phyloP scores from a whole-genome alignment of 1,139 yeast genomes.

The Hyphopichia buzzinii region DNA sequence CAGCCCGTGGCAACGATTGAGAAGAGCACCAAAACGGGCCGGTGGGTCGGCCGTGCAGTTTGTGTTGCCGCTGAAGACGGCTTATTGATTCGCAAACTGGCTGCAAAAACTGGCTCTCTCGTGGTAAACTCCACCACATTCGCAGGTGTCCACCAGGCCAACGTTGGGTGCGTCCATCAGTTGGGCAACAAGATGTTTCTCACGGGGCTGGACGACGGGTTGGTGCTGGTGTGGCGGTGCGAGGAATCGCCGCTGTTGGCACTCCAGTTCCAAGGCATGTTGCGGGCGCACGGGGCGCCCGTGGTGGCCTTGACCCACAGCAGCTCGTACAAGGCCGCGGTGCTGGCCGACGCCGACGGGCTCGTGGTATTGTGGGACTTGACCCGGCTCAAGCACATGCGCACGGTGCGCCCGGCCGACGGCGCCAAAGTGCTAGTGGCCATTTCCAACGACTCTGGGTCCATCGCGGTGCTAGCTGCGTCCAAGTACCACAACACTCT shows the following conservation, averaged over 20 bases:
- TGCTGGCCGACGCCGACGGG: slow-evolving; percentile 53
- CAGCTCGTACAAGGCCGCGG: slow-evolving; percentile 49
- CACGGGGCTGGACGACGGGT: slow-evolving; percentile 57
- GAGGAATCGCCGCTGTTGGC: slow-evolving; percentile 20
- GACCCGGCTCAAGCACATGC: slow-evolving; percentile 46
- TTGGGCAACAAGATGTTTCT: slow-evolving; percentile 40
- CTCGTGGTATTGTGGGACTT: slow-evolving; percentile 59
- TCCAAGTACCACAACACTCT: slow-evolving; percentile 19
- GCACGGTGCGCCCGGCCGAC: slow-evolving; percentile 31
- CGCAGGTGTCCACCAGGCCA: slow-evolving; percentile 38
- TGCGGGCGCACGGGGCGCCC: slow-evolving; percentile 53
- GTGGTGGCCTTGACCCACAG: slow-evolving; percentile 45
- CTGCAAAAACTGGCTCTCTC: slow-evolving; percentile 33
- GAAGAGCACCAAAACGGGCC: slow-evolving; percentile 19
- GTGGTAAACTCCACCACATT: slow-evolving; percentile 41
- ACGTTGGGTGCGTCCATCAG: slow-evolving; percentile 35
- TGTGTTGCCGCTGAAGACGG: slow-evolving; percentile 40
- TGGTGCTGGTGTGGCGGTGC: slow-evolving; percentile 55
- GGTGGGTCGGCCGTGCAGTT: slow-evolving; percentile 48
- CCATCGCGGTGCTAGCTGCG: slow-evolving; percentile 38
- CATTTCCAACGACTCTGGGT: slow-evolving; percentile 57
- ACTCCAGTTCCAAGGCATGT: slow-evolving; percentile 42
- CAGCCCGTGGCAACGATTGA: slow-evolving; percentile 41
- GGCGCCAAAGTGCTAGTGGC: slow-evolving; percentile 27
- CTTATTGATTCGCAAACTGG: slow-evolving; percentile 36